Evolutionary conservation across 148 eudicot species (phyloP).

Genomic region (Vaccinium myrtillus): DNA sequence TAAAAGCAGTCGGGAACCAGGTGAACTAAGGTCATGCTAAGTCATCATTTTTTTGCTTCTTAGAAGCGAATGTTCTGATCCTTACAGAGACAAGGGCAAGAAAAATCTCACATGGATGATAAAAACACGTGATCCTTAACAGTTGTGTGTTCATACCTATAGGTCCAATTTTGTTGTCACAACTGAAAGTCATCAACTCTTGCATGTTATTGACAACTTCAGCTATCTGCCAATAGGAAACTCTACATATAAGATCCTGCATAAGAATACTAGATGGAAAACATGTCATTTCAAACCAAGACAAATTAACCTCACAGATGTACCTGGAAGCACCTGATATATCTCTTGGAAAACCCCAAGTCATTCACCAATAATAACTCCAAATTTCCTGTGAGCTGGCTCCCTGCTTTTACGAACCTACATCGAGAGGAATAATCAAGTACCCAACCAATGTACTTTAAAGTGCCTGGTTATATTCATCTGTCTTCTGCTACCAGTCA

Average conservation of each 20-base stretch:
- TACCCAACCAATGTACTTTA: not conserved
- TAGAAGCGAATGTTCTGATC: not conserved
- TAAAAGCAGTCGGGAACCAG: not conserved
- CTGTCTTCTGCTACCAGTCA: conserved; percentile 14
- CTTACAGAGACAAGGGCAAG: not conserved
- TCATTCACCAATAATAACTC: conserved; percentile 43
- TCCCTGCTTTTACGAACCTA: conserved; percentile 43
- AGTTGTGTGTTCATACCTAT: conserved; percentile 37
- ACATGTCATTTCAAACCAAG: not conserved
- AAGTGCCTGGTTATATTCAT: not conserved
- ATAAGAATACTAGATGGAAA: not conserved
- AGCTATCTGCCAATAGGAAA: conserved; percentile 36
- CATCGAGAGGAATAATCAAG: not conserved
- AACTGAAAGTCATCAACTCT: conserved; percentile 44
- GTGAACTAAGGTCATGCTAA: not conserved
- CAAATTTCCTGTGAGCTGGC: conserved; percentile 35
- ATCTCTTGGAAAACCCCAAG: conserved; percentile 53
- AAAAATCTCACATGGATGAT: not conserved
- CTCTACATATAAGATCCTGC: not conserved
- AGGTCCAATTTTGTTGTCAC: conserved; percentile 38
- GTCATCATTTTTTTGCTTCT: not conserved
- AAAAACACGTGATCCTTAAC: not conserved
- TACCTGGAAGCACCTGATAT: conserved; percentile 57
- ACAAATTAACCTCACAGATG: not conserved
- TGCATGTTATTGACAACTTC: conserved; percentile 47